Percentiles rank a stretch among this genome's conserved stretches.
phyloP scores from a whole-genome alignment of 352 stramenopile species.

The Pythium aquatile region DNA sequence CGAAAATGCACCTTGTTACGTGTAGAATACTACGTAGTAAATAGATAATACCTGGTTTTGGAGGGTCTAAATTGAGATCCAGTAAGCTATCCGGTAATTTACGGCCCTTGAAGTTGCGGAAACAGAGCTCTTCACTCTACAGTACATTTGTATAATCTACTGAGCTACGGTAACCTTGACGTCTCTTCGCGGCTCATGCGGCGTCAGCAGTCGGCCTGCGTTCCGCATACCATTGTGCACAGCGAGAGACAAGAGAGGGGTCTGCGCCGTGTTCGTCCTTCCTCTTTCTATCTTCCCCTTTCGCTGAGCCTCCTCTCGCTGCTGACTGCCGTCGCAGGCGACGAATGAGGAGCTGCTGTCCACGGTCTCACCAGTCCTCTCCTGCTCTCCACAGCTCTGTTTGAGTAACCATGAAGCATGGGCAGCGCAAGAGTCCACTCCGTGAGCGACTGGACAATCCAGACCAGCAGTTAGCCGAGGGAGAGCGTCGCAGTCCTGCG shows the following conservation, averaged over 20 bases:
- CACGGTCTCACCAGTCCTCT: background rate
- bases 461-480: background rate
- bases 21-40: no score
- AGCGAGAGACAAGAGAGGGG: background rate
- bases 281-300: conserved; percentile 6
- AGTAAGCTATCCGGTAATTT: conserved; percentile 13
- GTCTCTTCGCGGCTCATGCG: conserved; percentile 18
- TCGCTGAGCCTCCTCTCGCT: conserved; percentile 1
- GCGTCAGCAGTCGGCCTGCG: background rate
- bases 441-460: conserved; percentile 1
- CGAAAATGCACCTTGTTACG: no score
- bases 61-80: background rate
- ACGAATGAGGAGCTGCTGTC: background rate
- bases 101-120: conserved; percentile 23
- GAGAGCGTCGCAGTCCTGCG: background rate
- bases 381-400: background rate
- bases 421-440: conserved; percentile 12
- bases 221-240: background rate
- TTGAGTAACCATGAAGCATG: conserved; percentile 24
- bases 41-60: conserved; percentile 5
- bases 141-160: conserved; percentile 3
- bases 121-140: background rate
- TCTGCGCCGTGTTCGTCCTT: background rate
- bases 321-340: background rate
- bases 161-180: conserved; percentile 13